Percentiles rank a stretch among this genome's conserved stretches.
These are phyloP conservation scores for Aspergillus campestris DNA, from an alignment of 495 filamentous ascomycete species.

Conservation along the genomic window DNA sequence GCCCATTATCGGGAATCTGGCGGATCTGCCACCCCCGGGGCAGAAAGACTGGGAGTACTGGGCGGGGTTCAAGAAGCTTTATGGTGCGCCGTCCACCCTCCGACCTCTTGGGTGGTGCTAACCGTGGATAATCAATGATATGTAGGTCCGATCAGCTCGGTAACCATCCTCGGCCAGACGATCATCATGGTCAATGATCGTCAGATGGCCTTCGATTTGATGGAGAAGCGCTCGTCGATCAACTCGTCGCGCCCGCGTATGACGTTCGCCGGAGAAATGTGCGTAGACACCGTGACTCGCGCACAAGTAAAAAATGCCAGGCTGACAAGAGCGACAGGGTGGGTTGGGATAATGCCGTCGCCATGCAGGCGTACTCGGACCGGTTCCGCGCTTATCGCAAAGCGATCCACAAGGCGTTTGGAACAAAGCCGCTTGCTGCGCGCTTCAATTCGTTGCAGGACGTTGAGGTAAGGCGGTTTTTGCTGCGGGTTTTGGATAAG, in stretches of 20 bases:
- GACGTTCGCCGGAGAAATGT: conserved; percentile 34
- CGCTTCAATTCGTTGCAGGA: conserved; percentile 28
- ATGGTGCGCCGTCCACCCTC: conserved; percentile 17
- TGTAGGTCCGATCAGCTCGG: conserved; percentile 40
- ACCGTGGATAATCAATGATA: not conserved
- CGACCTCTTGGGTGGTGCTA: not conserved
- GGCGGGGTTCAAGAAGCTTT: conserved; percentile 42
- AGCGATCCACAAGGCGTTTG: conserved; percentile 21
- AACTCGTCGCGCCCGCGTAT: conserved; percentile 33
- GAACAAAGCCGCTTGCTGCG: conserved; percentile 17
- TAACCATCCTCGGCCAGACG: conserved; percentile 39
- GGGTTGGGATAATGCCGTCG: conserved; percentile 30
- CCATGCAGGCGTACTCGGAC: conserved; percentile 27
- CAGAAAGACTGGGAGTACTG: conserved; percentile 36
- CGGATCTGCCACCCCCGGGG: conserved; percentile 31
- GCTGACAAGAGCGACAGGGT: conserved; percentile 9
- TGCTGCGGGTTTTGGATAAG: conserved; percentile 27
- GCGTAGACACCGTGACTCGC: not conserved
- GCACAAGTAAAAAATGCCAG: not conserved
- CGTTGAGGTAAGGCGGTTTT: conserved; percentile 28
- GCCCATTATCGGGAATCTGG: conserved; percentile 39
- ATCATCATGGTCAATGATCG: conserved; percentile 39
- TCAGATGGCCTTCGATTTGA: conserved; percentile 28
- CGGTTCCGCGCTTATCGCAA: conserved; percentile 36
- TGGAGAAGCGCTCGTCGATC: conserved; percentile 32